Conservation (phyloP, 129 eudicot species). For the Flaveria brownii region DNA sequence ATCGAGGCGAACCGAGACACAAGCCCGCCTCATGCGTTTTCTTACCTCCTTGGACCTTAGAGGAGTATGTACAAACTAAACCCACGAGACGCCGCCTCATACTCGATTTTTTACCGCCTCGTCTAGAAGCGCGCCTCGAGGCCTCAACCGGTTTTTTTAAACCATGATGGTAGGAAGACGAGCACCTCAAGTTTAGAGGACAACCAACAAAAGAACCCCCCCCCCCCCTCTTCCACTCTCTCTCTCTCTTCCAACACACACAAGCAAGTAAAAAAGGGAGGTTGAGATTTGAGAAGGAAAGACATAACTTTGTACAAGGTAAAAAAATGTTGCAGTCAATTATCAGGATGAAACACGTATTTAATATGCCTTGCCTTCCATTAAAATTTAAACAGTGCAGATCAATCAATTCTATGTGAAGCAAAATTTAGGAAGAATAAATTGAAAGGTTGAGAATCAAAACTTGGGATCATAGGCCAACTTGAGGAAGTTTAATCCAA, state of each 20-base stretch:
- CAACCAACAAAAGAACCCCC: background rate
- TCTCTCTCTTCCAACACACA: background rate
- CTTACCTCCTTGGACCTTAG: too few species aligned
- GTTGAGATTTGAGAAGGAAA: background rate
- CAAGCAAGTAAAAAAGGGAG: background rate
- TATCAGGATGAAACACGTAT: background rate
- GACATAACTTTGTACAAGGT: background rate
- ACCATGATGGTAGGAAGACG: background rate
- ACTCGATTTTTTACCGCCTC: too few species aligned
- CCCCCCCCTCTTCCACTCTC: background rate
- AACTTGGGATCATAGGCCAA: background rate
- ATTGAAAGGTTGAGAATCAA: conserved; percentile 41
- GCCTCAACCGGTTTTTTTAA: too few species aligned
- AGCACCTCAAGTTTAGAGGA: background rate
- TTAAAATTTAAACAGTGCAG: background rate
- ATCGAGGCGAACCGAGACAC: too few species aligned
- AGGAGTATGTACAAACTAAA: too few species aligned
- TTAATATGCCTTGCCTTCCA: background rate
- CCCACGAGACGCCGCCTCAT: too few species aligned
- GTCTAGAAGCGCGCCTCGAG: too few species aligned
- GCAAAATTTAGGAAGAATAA: background rate
- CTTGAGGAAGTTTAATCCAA: background rate
- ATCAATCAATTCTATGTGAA: background rate
- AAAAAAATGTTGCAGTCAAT: background rate
- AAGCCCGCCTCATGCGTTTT: too few species aligned